Conservation (phyloP, 108 stramenopile species). For the Bacterosira constricta region DNA sequence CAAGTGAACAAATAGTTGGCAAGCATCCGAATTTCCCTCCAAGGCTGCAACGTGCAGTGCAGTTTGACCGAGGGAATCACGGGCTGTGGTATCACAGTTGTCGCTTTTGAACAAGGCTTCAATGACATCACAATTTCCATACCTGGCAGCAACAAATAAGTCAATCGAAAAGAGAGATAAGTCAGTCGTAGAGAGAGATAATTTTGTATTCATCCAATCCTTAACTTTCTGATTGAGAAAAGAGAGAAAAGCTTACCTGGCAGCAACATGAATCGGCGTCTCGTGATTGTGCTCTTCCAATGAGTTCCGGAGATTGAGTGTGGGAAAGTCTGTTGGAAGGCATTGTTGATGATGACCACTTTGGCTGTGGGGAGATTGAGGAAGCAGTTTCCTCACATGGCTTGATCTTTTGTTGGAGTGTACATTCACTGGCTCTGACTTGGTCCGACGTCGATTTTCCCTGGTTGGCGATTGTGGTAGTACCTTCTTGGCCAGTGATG, state of each 20-base stretch:
- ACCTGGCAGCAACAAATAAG: constrained; percentile 35
- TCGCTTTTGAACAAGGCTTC: constrained; percentile 31
- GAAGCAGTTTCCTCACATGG: neutral
- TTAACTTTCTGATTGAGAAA: too few relatives aligned
- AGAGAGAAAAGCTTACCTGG: too few relatives aligned
- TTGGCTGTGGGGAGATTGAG: neutral
- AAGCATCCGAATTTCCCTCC: constrained; percentile 10
- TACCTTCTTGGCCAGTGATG: neutral
- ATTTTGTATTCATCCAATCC: too few relatives aligned
- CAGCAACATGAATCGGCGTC: constrained; percentile 45
- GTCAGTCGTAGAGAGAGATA: too few relatives aligned
- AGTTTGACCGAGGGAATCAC: constrained; percentile 36
- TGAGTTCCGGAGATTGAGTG: constrained; percentile 30
- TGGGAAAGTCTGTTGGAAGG: constrained; percentile 15
- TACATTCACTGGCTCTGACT: neutral
- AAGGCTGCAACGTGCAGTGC: constrained; percentile 38
- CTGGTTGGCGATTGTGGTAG: too few relatives aligned
- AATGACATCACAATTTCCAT: constrained; percentile 23
- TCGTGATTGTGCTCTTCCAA: constrained; percentile 31
- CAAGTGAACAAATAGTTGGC: constrained; percentile 19
- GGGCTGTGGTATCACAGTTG: constrained; percentile 19
- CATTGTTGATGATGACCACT: neutral
- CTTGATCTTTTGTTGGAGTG: neutral
- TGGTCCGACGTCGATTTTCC: neutral
- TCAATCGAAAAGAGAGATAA: too few relatives aligned